Evolutionary conservation across 1,284 basidiomycete species (phyloP).

Genomic region (Phaffia rhodozyma): DNA sequence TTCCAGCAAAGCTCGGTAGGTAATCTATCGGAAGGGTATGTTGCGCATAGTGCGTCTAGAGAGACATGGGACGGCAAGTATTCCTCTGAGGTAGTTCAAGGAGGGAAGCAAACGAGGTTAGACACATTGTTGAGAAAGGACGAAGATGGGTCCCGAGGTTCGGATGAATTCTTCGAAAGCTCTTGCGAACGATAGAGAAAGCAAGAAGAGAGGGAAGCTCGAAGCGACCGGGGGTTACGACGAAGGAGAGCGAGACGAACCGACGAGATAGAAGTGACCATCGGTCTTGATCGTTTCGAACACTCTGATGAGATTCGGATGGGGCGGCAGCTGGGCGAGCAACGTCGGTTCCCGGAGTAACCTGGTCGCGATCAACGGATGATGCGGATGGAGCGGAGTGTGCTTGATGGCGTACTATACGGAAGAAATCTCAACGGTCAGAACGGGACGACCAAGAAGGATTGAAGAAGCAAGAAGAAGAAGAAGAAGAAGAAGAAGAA

Average conservation of each 20-base stretch:
- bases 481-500: background rate
- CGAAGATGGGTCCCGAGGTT: slow-evolving; percentile 24
- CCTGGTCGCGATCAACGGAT: slow-evolving; percentile 44
- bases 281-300: slow-evolving; percentile 38
- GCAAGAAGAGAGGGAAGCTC: background rate
- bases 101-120: slow-evolving; percentile 27
- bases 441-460: background rate
- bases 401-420: slow-evolving; percentile 44
- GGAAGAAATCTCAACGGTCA: background rate
- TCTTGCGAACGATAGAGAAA: background rate
- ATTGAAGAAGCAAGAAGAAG: slow-evolving; percentile 2
- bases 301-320: slow-evolving; percentile 44
- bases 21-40: slow-evolving; percentile 24
- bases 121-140: slow-evolving; percentile 22
- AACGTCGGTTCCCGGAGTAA: slow-evolving; percentile 44
- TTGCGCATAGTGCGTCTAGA: slow-evolving; percentile 26
- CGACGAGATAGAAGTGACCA: slow-evolving; percentile 47
- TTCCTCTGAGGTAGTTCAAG: slow-evolving; percentile 30
- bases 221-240: background rate
- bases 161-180: background rate
- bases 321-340: slow-evolving; percentile 42
- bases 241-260: slow-evolving; percentile 17
- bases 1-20: slow-evolving; percentile 28
- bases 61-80: slow-evolving; percentile 39
- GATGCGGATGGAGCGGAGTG: slow-evolving; percentile 45